Evolutionary conservation across 371 early-diverging fungal genomes (phyloP).

Genomic region (Apophysomyces variabilis): DNA sequence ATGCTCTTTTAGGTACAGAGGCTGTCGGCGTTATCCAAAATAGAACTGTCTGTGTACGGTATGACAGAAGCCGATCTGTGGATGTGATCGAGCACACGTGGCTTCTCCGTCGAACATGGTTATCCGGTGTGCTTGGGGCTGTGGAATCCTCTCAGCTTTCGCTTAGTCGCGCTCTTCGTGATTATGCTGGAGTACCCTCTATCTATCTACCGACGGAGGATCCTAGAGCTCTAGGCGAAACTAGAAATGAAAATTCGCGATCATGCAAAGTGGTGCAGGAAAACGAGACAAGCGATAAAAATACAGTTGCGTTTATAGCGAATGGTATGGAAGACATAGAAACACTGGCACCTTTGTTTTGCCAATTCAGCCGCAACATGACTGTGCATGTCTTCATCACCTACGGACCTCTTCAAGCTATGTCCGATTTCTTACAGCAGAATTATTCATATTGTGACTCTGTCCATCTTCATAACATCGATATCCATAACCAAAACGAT

Average conservation of each 20-base stretch:
- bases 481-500: slow-evolving; percentile 8
- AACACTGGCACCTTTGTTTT: slow-evolving; percentile 26
- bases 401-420: background rate
- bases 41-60: slow-evolving; percentile 20
- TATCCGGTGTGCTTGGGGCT: slow-evolving; percentile 24
- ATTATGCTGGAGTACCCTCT: slow-evolving; percentile 38
- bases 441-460: slow-evolving; percentile 7
- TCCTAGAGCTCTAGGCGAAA: slow-evolving; percentile 25
- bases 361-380: slow-evolving; percentile 25
- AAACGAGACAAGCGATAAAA: background rate
- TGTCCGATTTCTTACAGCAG: slow-evolving; percentile 1
- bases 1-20: slow-evolving; percentile 53
- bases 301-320: slow-evolving; percentile 26
- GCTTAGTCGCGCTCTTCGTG: slow-evolving; percentile 26
- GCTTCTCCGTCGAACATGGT: slow-evolving; percentile 48
- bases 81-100: slow-evolving; percentile 43
- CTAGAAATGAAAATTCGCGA: slow-evolving; percentile 24
- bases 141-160: slow-evolving; percentile 12
- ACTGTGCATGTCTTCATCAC: slow-evolving; percentile 30
- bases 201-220: slow-evolving; percentile 37
- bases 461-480: slow-evolving; percentile 27
- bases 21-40: slow-evolving; percentile 25
- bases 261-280: slow-evolving; percentile 1
- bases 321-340: slow-evolving; percentile 23
- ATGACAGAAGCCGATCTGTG: slow-evolving; percentile 13